Percentiles rank a stretch among this genome's conserved stretches.
phyloP scores from a whole-genome alignment of 2,329 filamentous ascomycete species.

The Coleophoma cylindrospora region DNA sequence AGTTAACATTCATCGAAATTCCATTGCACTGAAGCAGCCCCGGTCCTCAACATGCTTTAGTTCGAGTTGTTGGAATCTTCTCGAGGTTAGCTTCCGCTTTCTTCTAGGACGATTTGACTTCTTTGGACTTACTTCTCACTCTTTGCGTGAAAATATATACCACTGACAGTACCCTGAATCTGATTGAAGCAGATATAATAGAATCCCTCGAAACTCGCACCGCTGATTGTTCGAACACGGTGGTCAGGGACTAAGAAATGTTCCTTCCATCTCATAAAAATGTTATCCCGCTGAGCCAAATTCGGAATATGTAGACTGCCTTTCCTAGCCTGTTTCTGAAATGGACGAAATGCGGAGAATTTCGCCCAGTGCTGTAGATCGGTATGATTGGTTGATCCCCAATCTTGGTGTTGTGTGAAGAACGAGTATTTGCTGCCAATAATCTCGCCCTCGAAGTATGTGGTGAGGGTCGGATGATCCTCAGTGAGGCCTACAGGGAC shows the following conservation, averaged over 20 bases:
- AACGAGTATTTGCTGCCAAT: conserved; percentile 96
- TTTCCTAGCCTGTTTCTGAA: conserved; percentile 53
- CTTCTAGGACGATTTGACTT: neutral
- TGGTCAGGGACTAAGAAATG: conserved; percentile 96
- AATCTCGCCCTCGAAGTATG: conserved; percentile 97
- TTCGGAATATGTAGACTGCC: conserved; percentile 61
- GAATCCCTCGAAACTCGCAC: conserved; percentile 96
- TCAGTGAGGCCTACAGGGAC: conserved; percentile 70
- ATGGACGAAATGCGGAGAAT: conserved; percentile 80
- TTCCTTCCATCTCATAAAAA: conserved; percentile 99
- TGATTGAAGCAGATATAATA: conserved; percentile 99
- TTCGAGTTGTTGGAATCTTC: conserved; percentile 86
- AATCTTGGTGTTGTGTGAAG: conserved; percentile 79
- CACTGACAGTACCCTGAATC: conserved; percentile 75
- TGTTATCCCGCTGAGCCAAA: conserved; percentile 73
- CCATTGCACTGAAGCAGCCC: conserved; percentile 80
- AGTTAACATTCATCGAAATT: conserved; percentile 67
- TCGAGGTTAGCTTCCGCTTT: conserved; percentile 9
- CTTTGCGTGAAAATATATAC: conserved; percentile 97
- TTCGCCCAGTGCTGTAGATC: conserved; percentile 92
- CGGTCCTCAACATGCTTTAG: conserved; percentile 81
- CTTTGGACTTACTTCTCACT: conserved; percentile 77
- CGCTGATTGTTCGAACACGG: conserved; percentile 81
- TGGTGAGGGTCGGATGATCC: conserved; percentile 95
- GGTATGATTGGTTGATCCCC: conserved; percentile 88